These are phyloP conservation scores for Baorangia bicolor DNA, from an alignment of 768 basidiomycete genomes.

Conservation along the genomic window DNA sequence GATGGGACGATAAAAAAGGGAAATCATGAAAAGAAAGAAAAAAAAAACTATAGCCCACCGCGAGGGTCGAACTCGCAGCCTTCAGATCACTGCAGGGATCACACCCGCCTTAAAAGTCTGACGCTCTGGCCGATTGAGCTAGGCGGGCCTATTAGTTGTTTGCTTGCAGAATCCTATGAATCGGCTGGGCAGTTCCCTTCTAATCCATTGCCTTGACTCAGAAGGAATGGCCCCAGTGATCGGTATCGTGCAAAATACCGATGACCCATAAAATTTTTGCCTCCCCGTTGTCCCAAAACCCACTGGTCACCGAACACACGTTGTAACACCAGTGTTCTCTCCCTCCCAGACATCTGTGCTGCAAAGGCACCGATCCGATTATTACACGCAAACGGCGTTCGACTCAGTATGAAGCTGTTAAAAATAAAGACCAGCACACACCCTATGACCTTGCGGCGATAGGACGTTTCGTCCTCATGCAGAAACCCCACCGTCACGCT, in stretches of 20 bases:
- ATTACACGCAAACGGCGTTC: constrained; percentile 5
- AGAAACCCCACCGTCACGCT: background rate
- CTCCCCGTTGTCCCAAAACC: background rate
- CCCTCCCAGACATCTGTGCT: background rate
- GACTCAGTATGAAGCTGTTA: background rate
- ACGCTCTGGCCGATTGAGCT: constrained; percentile 65
- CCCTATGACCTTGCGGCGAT: constrained; percentile 2
- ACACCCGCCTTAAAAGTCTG: constrained; percentile 46
- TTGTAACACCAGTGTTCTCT: background rate
- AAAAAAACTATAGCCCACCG: constrained; percentile 59
- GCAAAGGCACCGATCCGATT: background rate
- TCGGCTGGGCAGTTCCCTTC: background rate
- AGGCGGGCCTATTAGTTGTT: constrained; percentile 40
- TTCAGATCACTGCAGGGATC: constrained; percentile 52
- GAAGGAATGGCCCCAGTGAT: too few species aligned
- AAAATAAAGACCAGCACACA: background rate
- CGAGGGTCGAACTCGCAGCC: constrained; percentile 86
- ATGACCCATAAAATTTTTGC: background rate
- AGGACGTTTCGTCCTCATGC: background rate
- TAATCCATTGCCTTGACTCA: too few species aligned
- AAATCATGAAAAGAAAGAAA: background rate
- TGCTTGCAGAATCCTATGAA: background rate
- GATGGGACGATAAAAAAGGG: background rate
- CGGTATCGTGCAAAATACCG: background rate
- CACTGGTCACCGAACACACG: constrained; percentile 4